Conservation (phyloP, 1,139 yeast species). For the Saccharomyces hybrid region DNA sequence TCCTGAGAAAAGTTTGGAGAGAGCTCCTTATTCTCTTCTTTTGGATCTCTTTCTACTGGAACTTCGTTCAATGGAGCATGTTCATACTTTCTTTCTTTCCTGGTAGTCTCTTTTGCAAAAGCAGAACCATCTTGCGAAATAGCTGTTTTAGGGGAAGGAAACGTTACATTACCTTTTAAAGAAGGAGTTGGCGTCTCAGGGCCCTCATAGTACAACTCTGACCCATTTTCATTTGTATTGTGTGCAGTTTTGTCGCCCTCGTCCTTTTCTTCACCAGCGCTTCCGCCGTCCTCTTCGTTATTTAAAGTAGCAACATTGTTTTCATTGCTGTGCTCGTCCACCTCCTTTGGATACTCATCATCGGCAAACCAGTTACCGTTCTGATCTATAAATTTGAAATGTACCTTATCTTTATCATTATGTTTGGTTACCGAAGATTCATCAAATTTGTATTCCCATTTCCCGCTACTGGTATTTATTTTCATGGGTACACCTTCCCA, state of each 20-base stretch:
- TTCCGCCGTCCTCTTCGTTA: neutral
- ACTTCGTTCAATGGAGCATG: neutral
- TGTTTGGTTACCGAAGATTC: constrained; percentile 7
- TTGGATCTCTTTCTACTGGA: neutral
- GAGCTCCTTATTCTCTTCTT: neutral
- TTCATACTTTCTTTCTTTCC: neutral
- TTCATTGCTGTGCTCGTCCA: constrained; percentile 48
- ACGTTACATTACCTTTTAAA: neutral
- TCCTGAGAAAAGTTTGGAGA: neutral
- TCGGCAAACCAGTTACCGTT: constrained; percentile 52
- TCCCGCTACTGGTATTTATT: constrained; percentile 4
- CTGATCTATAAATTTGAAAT: constrained; percentile 29
- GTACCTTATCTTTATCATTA: constrained; percentile 11
- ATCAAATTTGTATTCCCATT: constrained; percentile 21
- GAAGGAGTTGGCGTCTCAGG: neutral
- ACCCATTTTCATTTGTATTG: neutral
- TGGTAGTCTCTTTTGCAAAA: neutral
- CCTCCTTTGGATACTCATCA: constrained; percentile 37
- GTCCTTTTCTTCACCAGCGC: neutral
- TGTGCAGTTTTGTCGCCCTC: neutral
- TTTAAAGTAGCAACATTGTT: constrained; percentile 38
- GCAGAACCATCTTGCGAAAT: neutral
- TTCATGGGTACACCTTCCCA: constrained; percentile 26
- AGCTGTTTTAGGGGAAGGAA: neutral
- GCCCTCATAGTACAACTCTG: neutral